Evolutionary conservation across 2,329 filamentous ascomycete genomes (phyloP), one percentile per base, ranked within the genome.

Genomic region (Leptographium radiaticola): DNA sequence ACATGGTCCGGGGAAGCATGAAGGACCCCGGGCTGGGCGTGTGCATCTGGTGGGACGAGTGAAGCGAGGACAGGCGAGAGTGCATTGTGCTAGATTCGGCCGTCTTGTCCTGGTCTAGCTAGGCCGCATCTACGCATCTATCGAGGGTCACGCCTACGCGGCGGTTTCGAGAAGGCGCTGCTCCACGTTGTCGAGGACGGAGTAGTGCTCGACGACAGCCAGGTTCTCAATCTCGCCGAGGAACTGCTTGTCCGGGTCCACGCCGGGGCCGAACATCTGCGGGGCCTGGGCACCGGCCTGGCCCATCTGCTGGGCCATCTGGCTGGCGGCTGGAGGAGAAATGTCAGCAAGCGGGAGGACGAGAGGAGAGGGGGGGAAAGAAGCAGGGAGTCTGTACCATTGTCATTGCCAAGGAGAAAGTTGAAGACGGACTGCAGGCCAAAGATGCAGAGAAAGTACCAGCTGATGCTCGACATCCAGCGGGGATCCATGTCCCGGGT

Each of bases 371-470:
- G 13, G 33, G 13, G 20, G 36, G 34, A 45, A 43, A 12, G 47
- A 52, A 48, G 33, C 18, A 12, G 8, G 25, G 20, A 12, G 15
- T 15, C 72, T 83, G 68, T 75, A 96, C 90, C 84, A 68, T 97
- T 97, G 64, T 98, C 94, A 67, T 86, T 95, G 10, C 93, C 93
- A 15, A 98, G 78, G 50, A 98, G 84, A 68, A 96, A 97, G 65
- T 93, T 95, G 68, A 98, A 98, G 55, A 98, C 90, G 53, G 91
- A 89, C 68, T 97, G 91, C 55, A 98, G 75, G 48, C 94, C 93
- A 67, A 98, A 97, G 59, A 98, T 83, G 64, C 94, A 97, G 60
- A 98, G 73, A 66, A 98, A 97, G 74, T 98, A 98, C 90, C 93
- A 98, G 56, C 89, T 95, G 68, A 98, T 83, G 70, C 89, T 95